phyloP scores from a whole-genome alignment of 192 early-diverging fungal species.

The Kickxella alabastrina region DNA sequence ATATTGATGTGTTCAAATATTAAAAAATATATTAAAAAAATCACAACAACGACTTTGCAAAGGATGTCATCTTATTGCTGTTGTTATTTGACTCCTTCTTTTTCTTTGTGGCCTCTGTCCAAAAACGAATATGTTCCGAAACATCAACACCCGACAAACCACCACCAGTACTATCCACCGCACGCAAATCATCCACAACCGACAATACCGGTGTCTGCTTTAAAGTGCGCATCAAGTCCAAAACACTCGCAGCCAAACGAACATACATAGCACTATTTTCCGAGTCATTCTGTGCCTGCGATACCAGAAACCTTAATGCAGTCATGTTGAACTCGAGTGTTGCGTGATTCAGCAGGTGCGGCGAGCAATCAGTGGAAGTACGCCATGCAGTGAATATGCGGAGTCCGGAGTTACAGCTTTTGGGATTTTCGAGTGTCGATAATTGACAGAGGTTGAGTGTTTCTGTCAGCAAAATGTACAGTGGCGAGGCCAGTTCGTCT shows the following conservation, averaged over 20 bases:
- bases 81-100: too few species aligned
- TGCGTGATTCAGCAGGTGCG: neutral
- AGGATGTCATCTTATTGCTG: slow-evolving; percentile 17
- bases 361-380: too few species aligned
- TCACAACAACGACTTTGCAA: slow-evolving; percentile 34
- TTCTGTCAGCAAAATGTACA: too few species aligned
- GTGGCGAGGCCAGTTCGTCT: too few species aligned
- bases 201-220: slow-evolving; percentile 7
- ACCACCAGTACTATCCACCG: slow-evolving; percentile 10
- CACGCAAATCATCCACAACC: slow-evolving; percentile 14
- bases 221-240: slow-evolving; percentile 25
- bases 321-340: slow-evolving; percentile 4
- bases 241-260: too few species aligned
- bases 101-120: slow-evolving; percentile 8
- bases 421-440: too few species aligned
- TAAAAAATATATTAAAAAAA: neutral
- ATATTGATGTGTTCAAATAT: neutral
- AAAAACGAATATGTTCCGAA: slow-evolving; percentile 3
- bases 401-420: too few species aligned
- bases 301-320: too few species aligned
- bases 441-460: too few species aligned
- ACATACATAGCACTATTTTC: too few species aligned
- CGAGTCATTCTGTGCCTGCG: neutral
- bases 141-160: slow-evolving; percentile 8
- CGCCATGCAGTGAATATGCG: too few species aligned